A percentile compares a stretch with the other conserved stretches of the same genome.
Conservation (phyloP, 2,329 filamentous ascomycete genomes). For the Fusarium sp. region DNA sequence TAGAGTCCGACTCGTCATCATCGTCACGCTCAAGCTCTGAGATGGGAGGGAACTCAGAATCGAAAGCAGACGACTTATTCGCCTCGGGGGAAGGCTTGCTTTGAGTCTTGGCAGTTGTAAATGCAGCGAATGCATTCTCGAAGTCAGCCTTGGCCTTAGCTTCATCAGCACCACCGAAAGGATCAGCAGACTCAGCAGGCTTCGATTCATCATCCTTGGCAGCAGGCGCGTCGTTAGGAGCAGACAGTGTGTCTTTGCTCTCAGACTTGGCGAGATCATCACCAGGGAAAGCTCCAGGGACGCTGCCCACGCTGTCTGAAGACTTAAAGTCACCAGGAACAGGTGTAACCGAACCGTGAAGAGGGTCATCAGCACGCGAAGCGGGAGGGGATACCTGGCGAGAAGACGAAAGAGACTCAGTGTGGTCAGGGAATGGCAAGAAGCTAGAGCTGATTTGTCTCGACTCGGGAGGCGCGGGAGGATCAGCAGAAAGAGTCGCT, state of each 20-base stretch:
- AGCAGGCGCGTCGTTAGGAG: constrained; percentile 42
- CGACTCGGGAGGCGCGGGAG: constrained; percentile 74
- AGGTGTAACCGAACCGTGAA: constrained; percentile 43
- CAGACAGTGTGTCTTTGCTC: constrained; percentile 49
- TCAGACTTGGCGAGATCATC: constrained; percentile 50
- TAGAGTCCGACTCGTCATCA: constrained; percentile 80
- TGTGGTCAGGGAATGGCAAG: constrained; percentile 74
- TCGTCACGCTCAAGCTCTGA: constrained; percentile 80
- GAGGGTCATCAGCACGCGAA: constrained; percentile 64
- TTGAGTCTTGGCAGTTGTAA: constrained; percentile 65
- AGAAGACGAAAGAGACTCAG: constrained; percentile 79
- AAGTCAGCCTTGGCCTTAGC: constrained; percentile 82
- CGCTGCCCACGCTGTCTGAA: constrained; percentile 29
- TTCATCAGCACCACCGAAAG: constrained; percentile 65
- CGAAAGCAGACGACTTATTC: constrained; percentile 65
- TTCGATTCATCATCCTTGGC: constrained; percentile 37
- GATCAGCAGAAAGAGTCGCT: constrained; percentile 67
- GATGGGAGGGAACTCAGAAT: constrained; percentile 91
- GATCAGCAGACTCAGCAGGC: constrained; percentile 52
- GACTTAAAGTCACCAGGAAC: constrained; percentile 41
- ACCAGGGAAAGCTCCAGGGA: constrained; percentile 51
- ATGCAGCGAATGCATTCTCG: constrained; percentile 85
- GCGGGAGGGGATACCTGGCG: constrained; percentile 80
- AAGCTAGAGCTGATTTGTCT: constrained; percentile 82
- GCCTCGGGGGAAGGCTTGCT: constrained; percentile 56